Evolutionary conservation across 495 filamentous ascomycete species (phyloP).

Genomic region (Penicillium macrosclerotiorum): DNA sequence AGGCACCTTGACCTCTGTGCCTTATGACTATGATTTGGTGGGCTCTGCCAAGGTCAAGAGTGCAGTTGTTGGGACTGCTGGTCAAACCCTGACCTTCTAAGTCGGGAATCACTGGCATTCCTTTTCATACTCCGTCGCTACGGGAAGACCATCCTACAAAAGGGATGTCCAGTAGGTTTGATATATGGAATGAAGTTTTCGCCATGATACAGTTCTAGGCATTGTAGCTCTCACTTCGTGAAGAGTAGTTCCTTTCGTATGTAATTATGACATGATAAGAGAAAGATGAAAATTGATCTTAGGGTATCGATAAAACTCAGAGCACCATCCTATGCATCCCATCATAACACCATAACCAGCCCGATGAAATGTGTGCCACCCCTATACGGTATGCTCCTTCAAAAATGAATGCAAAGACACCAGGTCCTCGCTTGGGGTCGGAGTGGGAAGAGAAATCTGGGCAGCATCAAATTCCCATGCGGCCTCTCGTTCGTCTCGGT

Average conservation of each 20-base stretch:
- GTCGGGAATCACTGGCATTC: too few species aligned
- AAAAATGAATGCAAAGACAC: constrained; percentile 24
- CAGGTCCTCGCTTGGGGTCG: constrained; percentile 21
- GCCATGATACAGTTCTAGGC: too few species aligned
- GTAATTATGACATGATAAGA: too few species aligned
- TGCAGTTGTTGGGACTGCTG: constrained; percentile 49
- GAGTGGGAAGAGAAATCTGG: constrained; percentile 26
- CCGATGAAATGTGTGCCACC: neutral
- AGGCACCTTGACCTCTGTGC: constrained; percentile 49
- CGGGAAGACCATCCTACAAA: too few species aligned
- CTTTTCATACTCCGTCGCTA: too few species aligned
- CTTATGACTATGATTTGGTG: constrained; percentile 51
- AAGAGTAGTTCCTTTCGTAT: too few species aligned
- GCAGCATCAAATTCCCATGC: constrained; percentile 43
- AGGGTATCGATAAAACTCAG: constrained; percentile 9
- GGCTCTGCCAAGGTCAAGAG: constrained; percentile 40
- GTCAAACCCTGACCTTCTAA: constrained; percentile 55
- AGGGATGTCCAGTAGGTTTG: too few species aligned
- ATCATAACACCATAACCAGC: constrained; percentile 11
- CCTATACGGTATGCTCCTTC: constrained; percentile 10
- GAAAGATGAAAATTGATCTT: neutral
- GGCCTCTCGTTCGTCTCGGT: constrained; percentile 28
- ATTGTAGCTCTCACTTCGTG: too few species aligned
- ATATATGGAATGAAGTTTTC: too few species aligned
- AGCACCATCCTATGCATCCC: constrained; percentile 15